Conservation (phyloP, 2,329 filamentous ascomycete genomes). For the Aaosphaeria pasadenensis region DNA sequence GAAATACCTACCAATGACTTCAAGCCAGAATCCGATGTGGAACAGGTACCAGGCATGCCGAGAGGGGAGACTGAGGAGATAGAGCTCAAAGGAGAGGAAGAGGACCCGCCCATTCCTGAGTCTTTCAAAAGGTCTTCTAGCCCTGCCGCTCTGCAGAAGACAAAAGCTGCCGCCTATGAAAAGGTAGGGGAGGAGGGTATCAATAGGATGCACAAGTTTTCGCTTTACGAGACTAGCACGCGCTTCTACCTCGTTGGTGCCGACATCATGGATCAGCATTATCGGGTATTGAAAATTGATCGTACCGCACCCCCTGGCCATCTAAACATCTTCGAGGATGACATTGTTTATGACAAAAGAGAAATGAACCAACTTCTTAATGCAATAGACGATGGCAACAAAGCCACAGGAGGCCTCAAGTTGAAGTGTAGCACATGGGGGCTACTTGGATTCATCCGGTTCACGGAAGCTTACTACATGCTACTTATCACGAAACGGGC, state of each 20-base stretch:
- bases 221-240: constrained; percentile 91
- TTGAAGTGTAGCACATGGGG: constrained; percentile 91
- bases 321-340: constrained; percentile 85
- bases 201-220: constrained; percentile 84
- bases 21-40: constrained; percentile 29
- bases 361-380: constrained; percentile 93
- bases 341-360: constrained; percentile 86
- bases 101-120: constrained; percentile 37
- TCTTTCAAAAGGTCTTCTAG: constrained; percentile 40
- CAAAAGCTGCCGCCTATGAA: constrained; percentile 37
- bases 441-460: constrained; percentile 88
- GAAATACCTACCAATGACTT: constrained; percentile 24
- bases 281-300: constrained; percentile 92
- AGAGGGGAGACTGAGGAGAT: constrained; percentile 28
- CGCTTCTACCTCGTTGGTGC: constrained; percentile 93
- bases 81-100: constrained; percentile 41
- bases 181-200: constrained; percentile 44
- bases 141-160: constrained; percentile 35
- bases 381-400: constrained; percentile 93
- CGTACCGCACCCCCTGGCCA: constrained; percentile 77
- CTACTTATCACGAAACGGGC: constrained; percentile 92
- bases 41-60: constrained; percentile 25
- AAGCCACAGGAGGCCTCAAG: constrained; percentile 82
- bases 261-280: constrained; percentile 83
- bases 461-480: constrained; percentile 97